Conservation (phyloP, 768 basidiomycete genomes). For the Tephrocybe sp. region DNA sequence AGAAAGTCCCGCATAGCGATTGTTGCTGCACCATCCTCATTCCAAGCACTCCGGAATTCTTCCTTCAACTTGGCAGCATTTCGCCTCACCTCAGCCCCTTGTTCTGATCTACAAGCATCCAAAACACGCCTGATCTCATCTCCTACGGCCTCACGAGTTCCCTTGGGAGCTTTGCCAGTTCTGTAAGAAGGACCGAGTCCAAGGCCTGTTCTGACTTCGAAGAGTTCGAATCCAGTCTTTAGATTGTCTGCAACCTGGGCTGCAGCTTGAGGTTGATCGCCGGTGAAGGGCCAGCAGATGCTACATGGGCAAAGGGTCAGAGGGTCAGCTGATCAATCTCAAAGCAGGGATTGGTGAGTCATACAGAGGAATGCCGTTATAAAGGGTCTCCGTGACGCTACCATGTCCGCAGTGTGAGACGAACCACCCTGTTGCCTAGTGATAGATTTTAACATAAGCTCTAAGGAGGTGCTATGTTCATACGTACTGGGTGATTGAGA, state of each 20-base stretch:
- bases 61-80: conserved; percentile 12
- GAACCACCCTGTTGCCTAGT: conserved; percentile 24
- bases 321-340: not conserved
- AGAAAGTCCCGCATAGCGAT: conserved; percentile 2
- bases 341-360: not conserved
- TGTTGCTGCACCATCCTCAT: conserved; percentile 8
- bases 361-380: conserved; percentile 20
- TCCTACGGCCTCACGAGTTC: conserved; percentile 15
- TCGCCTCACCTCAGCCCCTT: conserved; percentile 10
- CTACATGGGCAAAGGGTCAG: conserved; percentile 10
- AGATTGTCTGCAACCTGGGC: conserved; percentile 15
- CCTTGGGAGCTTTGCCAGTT: conserved; percentile 8
- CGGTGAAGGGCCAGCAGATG: conserved; percentile 21
- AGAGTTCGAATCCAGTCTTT: conserved; percentile 18
- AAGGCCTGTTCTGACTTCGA: conserved; percentile 17
- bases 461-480: no score
- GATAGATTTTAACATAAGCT: no score
- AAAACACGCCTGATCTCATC: conserved; percentile 11
- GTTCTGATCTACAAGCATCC: conserved; percentile 9
- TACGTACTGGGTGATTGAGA: conserved; percentile 16
- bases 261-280: conserved; percentile 19
- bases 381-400: conserved; percentile 18
- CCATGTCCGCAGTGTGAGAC: conserved; percentile 21
- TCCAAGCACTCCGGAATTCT: conserved; percentile 10
- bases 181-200: conserved; percentile 14